phyloP scores from a whole-genome alignment of 768 basidiomycete genomes.

The Leucosporidium scottii region DNA sequence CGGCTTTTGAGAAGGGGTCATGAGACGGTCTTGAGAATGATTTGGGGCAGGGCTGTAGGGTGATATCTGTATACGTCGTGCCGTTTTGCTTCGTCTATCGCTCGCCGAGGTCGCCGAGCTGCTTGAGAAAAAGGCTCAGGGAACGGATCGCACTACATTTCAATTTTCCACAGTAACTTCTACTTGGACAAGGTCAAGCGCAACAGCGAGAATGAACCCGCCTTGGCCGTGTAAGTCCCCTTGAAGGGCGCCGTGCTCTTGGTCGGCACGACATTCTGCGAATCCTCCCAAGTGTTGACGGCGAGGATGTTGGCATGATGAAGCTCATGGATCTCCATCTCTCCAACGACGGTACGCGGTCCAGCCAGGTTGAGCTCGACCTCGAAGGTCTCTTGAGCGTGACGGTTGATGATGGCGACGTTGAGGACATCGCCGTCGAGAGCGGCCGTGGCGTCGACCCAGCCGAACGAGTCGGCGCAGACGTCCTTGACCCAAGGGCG shows the following conservation, averaged over 20 bases:
- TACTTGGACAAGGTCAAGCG: not conserved
- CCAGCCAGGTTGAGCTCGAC: conserved; percentile 1
- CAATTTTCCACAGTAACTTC: too few relatives aligned
- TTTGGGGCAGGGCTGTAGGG: too few relatives aligned
- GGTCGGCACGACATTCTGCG: not conserved
- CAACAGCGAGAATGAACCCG: not conserved
- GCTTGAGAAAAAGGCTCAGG: too few relatives aligned
- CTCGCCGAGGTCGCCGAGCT: too few relatives aligned
- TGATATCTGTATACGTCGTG: too few relatives aligned
- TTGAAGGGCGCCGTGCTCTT: not conserved
- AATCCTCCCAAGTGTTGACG: not conserved
- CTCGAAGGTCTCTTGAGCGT: not conserved
- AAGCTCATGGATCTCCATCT: not conserved
- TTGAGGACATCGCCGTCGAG: not conserved
- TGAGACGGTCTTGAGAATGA: too few relatives aligned
- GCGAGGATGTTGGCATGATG: not conserved
- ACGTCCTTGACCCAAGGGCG: conserved; percentile 35
- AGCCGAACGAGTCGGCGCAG: not conserved
- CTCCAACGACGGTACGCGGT: not conserved
- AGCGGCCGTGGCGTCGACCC: not conserved
- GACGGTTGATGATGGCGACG: not conserved
- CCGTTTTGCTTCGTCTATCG: too few relatives aligned
- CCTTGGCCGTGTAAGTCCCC: not conserved
- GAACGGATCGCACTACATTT: too few relatives aligned
- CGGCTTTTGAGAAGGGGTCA: too few relatives aligned